phyloP scores from a whole-genome alignment of 345 rosid genomes.

The Citrus cavaleriei region DNA sequence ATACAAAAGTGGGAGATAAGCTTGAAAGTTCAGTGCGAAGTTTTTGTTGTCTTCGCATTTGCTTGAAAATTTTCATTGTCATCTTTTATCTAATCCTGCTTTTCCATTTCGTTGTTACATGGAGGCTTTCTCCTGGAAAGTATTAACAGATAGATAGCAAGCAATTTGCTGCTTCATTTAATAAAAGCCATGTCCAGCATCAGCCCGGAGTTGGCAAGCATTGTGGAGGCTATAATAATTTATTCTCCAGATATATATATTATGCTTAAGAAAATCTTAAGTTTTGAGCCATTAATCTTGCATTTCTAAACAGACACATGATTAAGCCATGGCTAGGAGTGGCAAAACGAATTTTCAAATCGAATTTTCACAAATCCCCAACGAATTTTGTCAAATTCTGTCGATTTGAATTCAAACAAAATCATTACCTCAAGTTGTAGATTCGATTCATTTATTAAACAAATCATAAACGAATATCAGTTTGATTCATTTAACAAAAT shows the following conservation, averaged over 20 bases:
- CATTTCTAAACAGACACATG: too few species aligned
- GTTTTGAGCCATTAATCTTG: too few species aligned
- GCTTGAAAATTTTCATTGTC: slow-evolving; percentile 1
- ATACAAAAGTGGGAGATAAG: slow-evolving; percentile 20
- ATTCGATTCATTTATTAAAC: too few species aligned
- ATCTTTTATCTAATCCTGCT: slow-evolving; percentile 1
- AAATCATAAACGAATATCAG: too few species aligned
- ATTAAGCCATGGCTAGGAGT: too few species aligned
- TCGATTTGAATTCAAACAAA: too few species aligned
- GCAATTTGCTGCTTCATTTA: not conserved
- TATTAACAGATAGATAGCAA: not conserved
- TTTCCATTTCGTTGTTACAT: not conserved
- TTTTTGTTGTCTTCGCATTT: slow-evolving; percentile 3
- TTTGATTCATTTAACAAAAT: too few species aligned
- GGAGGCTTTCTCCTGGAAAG: slow-evolving; percentile 8
- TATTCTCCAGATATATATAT: not conserved
- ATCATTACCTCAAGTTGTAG: too few species aligned
- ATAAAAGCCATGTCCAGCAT: not conserved
- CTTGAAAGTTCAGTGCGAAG: not conserved
- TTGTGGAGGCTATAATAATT: slow-evolving; percentile 7
- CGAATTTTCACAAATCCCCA: too few species aligned
- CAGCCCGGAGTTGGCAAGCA: slow-evolving; percentile 16
- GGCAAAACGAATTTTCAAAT: too few species aligned
- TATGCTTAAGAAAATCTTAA: too few species aligned
- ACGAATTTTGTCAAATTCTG: too few species aligned